Evolutionary conservation across 2,329 filamentous ascomycete species (phyloP).

Genomic region (Xylaria sp.): DNA sequence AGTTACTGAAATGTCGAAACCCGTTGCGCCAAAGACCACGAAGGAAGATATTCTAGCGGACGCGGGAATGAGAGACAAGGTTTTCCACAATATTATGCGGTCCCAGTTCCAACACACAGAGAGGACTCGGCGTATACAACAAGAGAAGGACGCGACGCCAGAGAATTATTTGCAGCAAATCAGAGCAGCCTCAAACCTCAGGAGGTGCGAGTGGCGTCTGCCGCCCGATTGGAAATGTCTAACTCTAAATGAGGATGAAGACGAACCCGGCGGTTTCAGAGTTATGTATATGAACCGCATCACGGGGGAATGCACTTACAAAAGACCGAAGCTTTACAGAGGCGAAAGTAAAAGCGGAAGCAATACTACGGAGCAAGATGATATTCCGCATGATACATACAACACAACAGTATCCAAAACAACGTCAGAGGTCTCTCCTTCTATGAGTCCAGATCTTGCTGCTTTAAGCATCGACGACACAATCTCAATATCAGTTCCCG

Average conservation of each 20-base stretch:
- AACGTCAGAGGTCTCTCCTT: background rate
- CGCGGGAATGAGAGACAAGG: constrained; percentile 4
- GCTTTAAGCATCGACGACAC: background rate
- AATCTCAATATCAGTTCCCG: background rate
- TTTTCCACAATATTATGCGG: constrained; percentile 15
- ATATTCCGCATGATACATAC: background rate
- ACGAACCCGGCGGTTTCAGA: background rate
- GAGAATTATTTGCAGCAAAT: constrained; percentile 7
- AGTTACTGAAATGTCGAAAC: background rate
- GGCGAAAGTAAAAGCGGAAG: background rate
- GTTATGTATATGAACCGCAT: constrained; percentile 10
- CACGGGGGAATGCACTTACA: background rate
- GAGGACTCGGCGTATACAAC: background rate
- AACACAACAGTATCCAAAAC: background rate
- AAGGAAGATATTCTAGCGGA: constrained; percentile 4
- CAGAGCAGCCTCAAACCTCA: background rate
- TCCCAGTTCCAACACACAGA: constrained; percentile 7
- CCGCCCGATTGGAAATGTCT: constrained; percentile 17
- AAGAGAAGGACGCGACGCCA: constrained; percentile 11
- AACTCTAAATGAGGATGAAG: background rate
- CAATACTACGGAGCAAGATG: background rate
- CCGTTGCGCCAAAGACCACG: background rate
- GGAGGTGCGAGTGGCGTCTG: constrained; percentile 14
- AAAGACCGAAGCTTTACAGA: constrained; percentile 13
- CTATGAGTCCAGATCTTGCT: background rate